Conservation (phyloP, 768 basidiomycete genomes). For the Collybia sordida region DNA sequence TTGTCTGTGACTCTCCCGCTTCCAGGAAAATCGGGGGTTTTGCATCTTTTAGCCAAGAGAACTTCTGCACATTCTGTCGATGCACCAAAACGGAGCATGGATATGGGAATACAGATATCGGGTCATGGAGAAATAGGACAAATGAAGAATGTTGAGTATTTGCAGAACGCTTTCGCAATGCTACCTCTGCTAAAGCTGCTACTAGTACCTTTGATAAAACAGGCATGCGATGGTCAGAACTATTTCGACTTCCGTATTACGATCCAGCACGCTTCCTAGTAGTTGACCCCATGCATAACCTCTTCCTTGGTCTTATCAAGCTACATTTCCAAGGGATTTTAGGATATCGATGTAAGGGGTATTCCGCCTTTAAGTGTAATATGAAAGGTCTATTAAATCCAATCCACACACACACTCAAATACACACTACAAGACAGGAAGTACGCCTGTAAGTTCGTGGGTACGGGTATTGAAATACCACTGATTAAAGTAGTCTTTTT, state of each 20-base stretch:
- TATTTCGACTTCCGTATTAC: constrained; percentile 30
- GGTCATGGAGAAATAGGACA: constrained; percentile 14
- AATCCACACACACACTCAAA: too few species aligned
- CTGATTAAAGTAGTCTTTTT: too few species aligned
- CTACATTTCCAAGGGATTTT: constrained; percentile 19
- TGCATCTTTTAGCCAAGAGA: constrained; percentile 6
- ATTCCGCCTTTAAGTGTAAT: too few species aligned
- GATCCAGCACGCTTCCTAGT: constrained; percentile 19
- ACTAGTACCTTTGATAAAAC: constrained; percentile 14
- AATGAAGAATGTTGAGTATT: constrained; percentile 1
- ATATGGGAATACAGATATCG: constrained; percentile 7
- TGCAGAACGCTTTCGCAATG: constrained; percentile 16
- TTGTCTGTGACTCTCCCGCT: constrained; percentile 28
- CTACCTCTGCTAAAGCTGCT: constrained; percentile 5
- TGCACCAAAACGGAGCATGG: constrained; percentile 3
- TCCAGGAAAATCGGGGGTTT: constrained; percentile 23
- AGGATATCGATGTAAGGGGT: too few species aligned
- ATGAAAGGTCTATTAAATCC: too few species aligned
- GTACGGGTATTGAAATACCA: too few species aligned
- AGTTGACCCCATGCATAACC: constrained; percentile 32
- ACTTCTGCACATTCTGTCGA: constrained; percentile 7
- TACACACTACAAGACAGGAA: too few species aligned
- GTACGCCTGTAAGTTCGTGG: too few species aligned
- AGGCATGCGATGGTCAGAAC: constrained; percentile 28
- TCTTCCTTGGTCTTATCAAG: constrained; percentile 20